Evolutionary conservation across 306 rosid genomes (phyloP), one percentile per base, ranked within the genome.

Genomic region (Trifolium repens): DNA sequence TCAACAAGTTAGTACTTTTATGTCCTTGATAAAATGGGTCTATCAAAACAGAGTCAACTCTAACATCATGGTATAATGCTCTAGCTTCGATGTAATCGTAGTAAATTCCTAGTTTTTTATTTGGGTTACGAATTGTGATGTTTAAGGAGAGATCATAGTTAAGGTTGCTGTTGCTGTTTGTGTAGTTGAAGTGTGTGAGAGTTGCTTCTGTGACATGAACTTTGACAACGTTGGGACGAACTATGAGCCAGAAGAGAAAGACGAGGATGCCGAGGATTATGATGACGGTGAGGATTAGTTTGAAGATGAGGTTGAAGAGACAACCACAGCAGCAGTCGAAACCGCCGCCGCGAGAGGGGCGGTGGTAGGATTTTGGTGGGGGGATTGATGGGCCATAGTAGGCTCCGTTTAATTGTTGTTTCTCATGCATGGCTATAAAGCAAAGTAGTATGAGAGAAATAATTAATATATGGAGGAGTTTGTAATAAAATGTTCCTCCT

Each of bases 371-470:
- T 9, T 68, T 67, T 1, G 84, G 67, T 2, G 96, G 88, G 0
- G 96, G 98, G 73, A 90, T 74, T 4, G 98, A 55, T 1, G 98
- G 96, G 67, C 96, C 98, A 60, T 93, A 89, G 83, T 85, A 93
- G 79, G 94, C 87, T n/a, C 96, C 94, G 75, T 93, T 93, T 52
- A 93, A 62, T 2, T 86, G 78, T 5, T 78, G 87, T 49, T 87
- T 85, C 44, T 82, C 80, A 0, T 88, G 27, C 92, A 92, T 92
- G 76, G 49, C 10, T 17, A 55, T 32, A 32, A 32, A 24, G 10
- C 15, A 7, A 24, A 9, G 17, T n/a, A 7, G 30, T 54, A 61
- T 12, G 46, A 35, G 26, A 35, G 35, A 60, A 30, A 60, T 4
- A 58, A 58, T 24, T 54, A 19, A 54, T 32, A 32, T 32, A 32